Evolutionary conservation across 768 basidiomycete genomes (phyloP).

Genomic region (Boletus rubroflammeus): DNA sequence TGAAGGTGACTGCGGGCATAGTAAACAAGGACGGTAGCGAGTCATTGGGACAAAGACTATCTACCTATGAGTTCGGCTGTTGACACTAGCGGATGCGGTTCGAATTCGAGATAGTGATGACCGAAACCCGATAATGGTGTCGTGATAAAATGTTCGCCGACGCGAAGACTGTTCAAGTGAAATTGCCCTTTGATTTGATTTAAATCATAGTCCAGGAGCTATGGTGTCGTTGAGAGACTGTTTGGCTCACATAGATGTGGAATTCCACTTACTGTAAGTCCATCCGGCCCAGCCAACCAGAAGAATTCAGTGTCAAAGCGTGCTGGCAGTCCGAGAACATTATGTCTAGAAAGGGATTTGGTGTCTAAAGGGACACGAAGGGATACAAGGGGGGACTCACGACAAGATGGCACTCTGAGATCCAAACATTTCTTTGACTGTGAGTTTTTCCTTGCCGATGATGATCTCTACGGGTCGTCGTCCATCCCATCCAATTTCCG

Average conservation of each 20-base stretch:
- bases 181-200: slow-evolving; percentile 49
- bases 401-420: slow-evolving; percentile 51
- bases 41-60: neutral
- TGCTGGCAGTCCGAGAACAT: slow-evolving; percentile 55
- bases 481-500: slow-evolving; percentile 52
- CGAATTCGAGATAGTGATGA: slow-evolving; percentile 56
- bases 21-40: slow-evolving; percentile 11
- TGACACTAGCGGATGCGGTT: slow-evolving; percentile 43
- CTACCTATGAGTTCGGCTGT: slow-evolving; percentile 53
- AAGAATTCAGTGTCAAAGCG: slow-evolving; percentile 61
- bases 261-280: slow-evolving; percentile 43
- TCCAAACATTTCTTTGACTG: slow-evolving; percentile 55
- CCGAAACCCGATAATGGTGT: slow-evolving; percentile 53
- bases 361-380: neutral
- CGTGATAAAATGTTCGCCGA: slow-evolving; percentile 42
- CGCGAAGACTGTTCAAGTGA: slow-evolving; percentile 46
- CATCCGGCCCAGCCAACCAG: slow-evolving; percentile 55
- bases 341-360: slow-evolving; percentile 38
- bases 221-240: slow-evolving; percentile 4
- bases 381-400: slow-evolving; percentile 32
- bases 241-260: neutral
- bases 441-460: slow-evolving; percentile 49
- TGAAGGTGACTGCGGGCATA: slow-evolving; percentile 46
- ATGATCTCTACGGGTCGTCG: slow-evolving; percentile 47
- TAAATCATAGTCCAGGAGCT: slow-evolving; percentile 54